phyloP scores from a whole-genome alignment of 2,329 filamentous ascomycete species.

The Diaporthe longicolla region DNA sequence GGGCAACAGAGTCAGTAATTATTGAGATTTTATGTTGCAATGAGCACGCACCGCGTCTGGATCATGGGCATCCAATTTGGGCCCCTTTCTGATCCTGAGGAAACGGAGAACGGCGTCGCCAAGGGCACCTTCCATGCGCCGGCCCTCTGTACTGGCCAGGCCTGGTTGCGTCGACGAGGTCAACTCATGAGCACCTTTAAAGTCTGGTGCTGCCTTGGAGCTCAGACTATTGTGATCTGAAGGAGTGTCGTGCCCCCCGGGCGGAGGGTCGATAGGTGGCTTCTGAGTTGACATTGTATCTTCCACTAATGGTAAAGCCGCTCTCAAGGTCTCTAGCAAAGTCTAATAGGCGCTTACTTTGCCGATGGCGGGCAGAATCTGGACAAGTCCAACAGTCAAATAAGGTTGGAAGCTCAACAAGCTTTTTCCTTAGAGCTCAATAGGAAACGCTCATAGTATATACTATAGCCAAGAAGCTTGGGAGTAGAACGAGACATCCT shows the following conservation, averaged over 20 bases:
- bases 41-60: background rate
- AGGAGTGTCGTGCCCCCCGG: background rate
- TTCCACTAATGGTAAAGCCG: background rate
- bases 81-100: background rate
- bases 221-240: background rate
- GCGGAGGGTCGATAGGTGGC: background rate
- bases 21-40: too few relatives aligned
- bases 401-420: background rate
- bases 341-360: too few relatives aligned
- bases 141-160: background rate
- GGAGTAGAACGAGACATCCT: background rate
- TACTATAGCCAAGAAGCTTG: background rate
- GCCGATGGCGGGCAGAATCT: too few relatives aligned
- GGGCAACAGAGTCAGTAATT: background rate
- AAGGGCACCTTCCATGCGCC: conserved; percentile 8
- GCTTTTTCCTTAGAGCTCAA: background rate
- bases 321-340: background rate
- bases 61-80: background rate
- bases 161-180: background rate
- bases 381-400: background rate
- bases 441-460: background rate
- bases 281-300: background rate
- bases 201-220: background rate
- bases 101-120: conserved; percentile 3
- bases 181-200: background rate